Evolutionary conservation across 176 grass and related monocot species (phyloP).

Genomic region (Paspalum notatum): DNA sequence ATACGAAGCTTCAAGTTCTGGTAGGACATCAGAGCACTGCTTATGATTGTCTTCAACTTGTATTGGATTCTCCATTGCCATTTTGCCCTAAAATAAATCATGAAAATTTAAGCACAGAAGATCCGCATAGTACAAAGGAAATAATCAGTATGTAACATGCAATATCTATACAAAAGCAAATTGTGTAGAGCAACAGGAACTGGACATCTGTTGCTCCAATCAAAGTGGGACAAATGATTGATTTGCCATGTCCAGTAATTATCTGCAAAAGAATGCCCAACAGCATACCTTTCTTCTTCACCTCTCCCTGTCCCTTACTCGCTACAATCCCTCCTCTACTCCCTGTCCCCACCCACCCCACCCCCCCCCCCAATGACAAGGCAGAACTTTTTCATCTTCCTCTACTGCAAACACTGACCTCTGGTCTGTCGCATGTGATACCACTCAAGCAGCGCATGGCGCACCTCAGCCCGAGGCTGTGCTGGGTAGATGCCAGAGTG

Average conservation of each 20-base stretch:
- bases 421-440: background rate
- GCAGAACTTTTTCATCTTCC: too few species aligned
- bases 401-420: background rate
- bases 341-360: too few species aligned
- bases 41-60: conserved; percentile 35
- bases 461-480: background rate
- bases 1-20: conserved; percentile 55
- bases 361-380: too few species aligned
- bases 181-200: background rate
- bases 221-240: background rate
- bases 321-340: background rate
- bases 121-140: conserved; percentile 25
- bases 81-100: conserved; percentile 55
- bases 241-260: background rate
- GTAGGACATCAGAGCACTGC: conserved; percentile 35
- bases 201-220: background rate
- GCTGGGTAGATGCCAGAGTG: background rate
- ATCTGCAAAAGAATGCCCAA: background rate
- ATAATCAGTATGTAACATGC: conserved; percentile 34
- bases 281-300: background rate
- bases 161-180: conserved; percentile 6
- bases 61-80: conserved; percentile 30
- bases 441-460: background rate
- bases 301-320: background rate
- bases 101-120: conserved; percentile 14